Percentiles rank a stretch among this genome's conserved stretches.
Evolutionary conservation across 108 stramenopile genomes (phyloP).

Genomic region (Hondaea fermentalgiana): DNA sequence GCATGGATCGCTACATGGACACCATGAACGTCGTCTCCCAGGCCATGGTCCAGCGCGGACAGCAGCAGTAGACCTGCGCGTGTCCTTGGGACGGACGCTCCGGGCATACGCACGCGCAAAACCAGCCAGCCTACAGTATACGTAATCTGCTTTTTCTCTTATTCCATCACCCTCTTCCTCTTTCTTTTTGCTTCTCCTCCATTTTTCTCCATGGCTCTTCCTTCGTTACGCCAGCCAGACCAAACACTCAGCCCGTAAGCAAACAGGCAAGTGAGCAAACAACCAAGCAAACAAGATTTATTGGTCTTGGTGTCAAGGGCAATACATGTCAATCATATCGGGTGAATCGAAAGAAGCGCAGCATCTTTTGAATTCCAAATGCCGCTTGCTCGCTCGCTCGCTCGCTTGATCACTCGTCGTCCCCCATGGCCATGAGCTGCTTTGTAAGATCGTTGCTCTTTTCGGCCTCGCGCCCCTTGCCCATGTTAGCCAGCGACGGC

Average conservation of each 20-base stretch:
- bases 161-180: background rate
- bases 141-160: background rate
- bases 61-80: background rate
- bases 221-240: no score
- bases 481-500: background rate
- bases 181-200: background rate
- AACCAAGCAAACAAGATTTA: no score
- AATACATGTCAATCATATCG: no score
- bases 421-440: background rate
- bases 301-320: no score
- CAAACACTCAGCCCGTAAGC: no score
- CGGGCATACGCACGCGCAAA: background rate
- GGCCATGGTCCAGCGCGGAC: constrained; percentile 11
- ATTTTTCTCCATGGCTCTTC: background rate
- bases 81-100: background rate
- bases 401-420: background rate
- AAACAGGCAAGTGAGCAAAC: no score
- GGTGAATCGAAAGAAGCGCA: no score
- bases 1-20: constrained; percentile 30
- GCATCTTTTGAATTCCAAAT: no score
- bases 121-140: background rate
- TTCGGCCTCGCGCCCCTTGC: background rate
- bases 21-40: constrained; percentile 21
- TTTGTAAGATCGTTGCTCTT: background rate
- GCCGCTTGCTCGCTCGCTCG: no score